A percentile compares a stretch with the other conserved stretches of the same genome.
Evolutionary conservation across 306 rosid species (phyloP).

Genomic region (Trifolium fragiferum): DNA sequence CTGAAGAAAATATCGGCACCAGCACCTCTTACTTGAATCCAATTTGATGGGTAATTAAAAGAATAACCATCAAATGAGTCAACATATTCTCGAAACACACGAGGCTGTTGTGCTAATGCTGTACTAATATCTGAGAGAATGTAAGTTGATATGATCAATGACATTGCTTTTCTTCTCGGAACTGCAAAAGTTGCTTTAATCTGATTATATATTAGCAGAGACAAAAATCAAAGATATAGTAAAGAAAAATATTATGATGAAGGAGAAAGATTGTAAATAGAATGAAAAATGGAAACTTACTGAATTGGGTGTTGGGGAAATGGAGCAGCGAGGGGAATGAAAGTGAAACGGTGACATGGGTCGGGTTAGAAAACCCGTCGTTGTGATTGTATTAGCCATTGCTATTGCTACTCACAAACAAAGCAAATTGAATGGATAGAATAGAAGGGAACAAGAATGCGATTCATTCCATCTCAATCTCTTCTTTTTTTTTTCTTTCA

Average conservation of each 20-base stretch:
- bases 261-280: not conserved
- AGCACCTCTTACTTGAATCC: conserved; percentile 93
- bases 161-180: conserved; percentile 82
- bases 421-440: too few species aligned
- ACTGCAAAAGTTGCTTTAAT: conserved; percentile 91
- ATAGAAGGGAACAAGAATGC: not conserved
- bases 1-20: conserved; percentile 96
- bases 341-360: conserved; percentile 26
- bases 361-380: conserved; percentile 29
- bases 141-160: conserved; percentile 69
- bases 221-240: conserved; percentile 20
- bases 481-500: not conserved
- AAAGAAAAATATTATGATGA: not conserved
- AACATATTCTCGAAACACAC: conserved; percentile 68
- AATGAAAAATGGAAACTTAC: conserved; percentile 10
- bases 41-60: conserved; percentile 75
- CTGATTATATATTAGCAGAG: conserved; percentile 81
- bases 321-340: conserved; percentile 34
- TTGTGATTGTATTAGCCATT: conserved; percentile 37
- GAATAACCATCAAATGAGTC: conserved; percentile 93
- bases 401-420: not conserved
- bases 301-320: conserved; percentile 28
- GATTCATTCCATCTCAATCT: not conserved
- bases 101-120: conserved; percentile 59
- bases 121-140: conserved; percentile 52